These are phyloP conservation scores for Lactifluus subvellereus DNA, from an alignment of 768 basidiomycete genomes.

Conservation along the genomic window DNA sequence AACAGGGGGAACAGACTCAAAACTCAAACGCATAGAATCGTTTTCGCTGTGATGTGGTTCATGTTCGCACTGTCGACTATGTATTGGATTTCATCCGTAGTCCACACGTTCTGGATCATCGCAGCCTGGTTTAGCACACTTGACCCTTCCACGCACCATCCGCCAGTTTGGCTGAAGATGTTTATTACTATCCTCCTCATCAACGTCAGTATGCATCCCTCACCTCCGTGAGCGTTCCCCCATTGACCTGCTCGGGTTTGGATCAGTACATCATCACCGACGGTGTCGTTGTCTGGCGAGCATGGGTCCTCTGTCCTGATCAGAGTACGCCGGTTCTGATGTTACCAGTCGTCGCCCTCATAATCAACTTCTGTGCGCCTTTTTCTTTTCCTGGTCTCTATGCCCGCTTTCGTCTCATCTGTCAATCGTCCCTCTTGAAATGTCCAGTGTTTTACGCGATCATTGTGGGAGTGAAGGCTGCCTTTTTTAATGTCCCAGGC, in stretches of 20 bases:
- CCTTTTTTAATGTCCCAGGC: neutral
- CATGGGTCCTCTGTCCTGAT: no score
- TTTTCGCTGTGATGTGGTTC: no score
- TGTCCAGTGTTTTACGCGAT: no score
- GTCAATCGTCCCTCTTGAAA: neutral
- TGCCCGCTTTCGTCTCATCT: neutral
- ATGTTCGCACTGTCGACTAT: no score
- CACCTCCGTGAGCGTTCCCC: no score
- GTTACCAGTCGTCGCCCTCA: neutral
- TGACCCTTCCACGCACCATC: neutral
- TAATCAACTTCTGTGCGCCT: neutral
- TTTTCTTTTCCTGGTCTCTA: no score
- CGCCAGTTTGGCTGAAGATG: neutral
- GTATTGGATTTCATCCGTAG: no score
- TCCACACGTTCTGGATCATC: no score
- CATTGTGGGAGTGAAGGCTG: neutral
- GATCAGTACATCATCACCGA: no score
- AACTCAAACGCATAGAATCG: neutral
- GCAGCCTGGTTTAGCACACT: no score
- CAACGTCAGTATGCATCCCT: neutral
- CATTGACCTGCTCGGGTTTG: no score
- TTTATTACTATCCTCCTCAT: neutral
- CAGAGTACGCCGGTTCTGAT: neutral
- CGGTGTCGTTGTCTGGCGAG: no score
- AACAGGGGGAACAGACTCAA: neutral